Conservation (phyloP, 2,329 filamentous ascomycete species). For the Penicillium verrucosum region DNA sequence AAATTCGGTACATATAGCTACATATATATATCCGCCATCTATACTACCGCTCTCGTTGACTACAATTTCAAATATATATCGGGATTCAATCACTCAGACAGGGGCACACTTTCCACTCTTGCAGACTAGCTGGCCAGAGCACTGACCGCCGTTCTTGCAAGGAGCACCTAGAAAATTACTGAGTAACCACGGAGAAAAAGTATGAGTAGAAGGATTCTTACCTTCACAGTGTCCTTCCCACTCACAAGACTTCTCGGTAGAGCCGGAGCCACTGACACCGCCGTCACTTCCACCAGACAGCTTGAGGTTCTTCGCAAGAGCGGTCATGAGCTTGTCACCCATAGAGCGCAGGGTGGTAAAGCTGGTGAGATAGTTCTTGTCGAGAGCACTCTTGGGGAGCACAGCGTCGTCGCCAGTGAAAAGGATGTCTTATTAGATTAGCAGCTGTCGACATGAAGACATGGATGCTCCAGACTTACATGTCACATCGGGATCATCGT, state of each 20-base stretch:
- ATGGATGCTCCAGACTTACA: conserved; percentile 17
- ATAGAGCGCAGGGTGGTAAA: conserved; percentile 23
- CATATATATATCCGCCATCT: no score
- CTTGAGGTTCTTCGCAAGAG: conserved; percentile 21
- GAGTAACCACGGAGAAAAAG: neutral
- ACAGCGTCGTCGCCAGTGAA: conserved; percentile 29
- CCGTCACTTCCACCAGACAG: conserved; percentile 8
- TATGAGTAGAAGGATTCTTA: conserved; percentile 1
- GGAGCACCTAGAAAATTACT: conserved; percentile 7
- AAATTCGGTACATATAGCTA: neutral
- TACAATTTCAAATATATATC: neutral
- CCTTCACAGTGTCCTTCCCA: conserved; percentile 24
- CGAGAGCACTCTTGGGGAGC: conserved; percentile 24
- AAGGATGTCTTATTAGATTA: conserved; percentile 25
- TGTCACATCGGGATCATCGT: conserved; percentile 28
- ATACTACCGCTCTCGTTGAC: neutral
- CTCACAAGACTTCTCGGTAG: conserved; percentile 8
- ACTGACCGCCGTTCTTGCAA: conserved; percentile 12
- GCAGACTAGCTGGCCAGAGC: conserved; percentile 11
- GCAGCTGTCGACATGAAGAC: neutral
- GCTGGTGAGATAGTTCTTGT: conserved; percentile 23
- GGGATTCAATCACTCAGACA: neutral
- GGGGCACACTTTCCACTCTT: conserved; percentile 9
- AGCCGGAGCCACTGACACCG: neutral
- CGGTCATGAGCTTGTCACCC: conserved; percentile 27